These are phyloP conservation scores for Populus hybrid DNA, from an alignment of 441 rosid genomes.

Conservation along the genomic window DNA sequence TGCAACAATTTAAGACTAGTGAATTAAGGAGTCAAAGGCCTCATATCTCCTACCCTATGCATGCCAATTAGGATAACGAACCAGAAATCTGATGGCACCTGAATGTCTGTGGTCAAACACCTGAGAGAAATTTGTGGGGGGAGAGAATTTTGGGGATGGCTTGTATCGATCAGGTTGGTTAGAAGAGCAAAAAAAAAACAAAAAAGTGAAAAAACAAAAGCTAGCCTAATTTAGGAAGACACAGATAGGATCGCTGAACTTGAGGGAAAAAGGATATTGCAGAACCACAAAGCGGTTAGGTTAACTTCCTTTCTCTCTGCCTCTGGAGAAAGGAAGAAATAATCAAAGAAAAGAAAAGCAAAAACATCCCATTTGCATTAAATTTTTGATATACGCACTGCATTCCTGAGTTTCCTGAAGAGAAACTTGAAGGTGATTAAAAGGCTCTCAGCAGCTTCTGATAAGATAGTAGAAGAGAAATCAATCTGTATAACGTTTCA, in stretches of 20 bases:
- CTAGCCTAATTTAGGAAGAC: not conserved
- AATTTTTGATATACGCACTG: not conserved
- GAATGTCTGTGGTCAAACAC: not conserved
- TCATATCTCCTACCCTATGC: not conserved
- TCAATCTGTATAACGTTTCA: not conserved
- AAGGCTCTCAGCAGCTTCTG: not conserved
- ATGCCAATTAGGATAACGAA: not conserved
- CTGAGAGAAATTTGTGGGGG: not conserved
- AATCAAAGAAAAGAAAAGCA: not conserved
- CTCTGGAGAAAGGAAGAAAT: constrained; percentile 19
- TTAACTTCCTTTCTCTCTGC: constrained; percentile 24
- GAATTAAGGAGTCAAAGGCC: not conserved
- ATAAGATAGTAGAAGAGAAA: not conserved
- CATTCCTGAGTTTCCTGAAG: constrained; percentile 3
- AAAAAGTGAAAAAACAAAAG: not conserved
- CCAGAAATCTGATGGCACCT: not conserved
- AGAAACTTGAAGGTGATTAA: not conserved
- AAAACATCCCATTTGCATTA: not conserved
- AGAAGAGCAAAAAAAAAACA: not conserved
- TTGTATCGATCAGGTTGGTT: not conserved
- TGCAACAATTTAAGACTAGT: not conserved
- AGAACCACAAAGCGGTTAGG: not conserved
- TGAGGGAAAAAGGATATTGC: not conserved
- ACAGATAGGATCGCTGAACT: not conserved
- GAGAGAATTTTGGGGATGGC: not conserved